These are phyloP conservation scores for Candida ponderosae DNA, from an alignment of 805 yeast species.

Conservation along the genomic window DNA sequence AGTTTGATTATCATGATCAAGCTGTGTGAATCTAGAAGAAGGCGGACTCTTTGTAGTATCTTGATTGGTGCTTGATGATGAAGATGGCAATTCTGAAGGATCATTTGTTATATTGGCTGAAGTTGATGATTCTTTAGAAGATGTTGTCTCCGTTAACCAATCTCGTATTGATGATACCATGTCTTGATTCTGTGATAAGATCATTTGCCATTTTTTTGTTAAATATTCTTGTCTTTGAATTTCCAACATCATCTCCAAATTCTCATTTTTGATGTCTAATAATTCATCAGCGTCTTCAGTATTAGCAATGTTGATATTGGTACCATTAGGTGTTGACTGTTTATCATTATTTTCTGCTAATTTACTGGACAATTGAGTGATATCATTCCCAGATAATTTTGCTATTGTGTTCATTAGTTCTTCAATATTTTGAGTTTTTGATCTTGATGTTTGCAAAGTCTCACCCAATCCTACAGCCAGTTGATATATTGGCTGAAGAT, in stretches of 20 bases:
- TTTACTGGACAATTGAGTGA: not conserved
- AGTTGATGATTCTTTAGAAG: too few relatives aligned
- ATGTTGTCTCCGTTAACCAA: not conserved
- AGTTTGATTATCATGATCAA: too few relatives aligned
- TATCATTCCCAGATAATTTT: not conserved
- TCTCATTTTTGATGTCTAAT: slow-evolving; percentile 13
- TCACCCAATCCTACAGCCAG: slow-evolving; percentile 7
- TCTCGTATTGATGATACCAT: slow-evolving; percentile 15
- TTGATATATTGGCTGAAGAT: slow-evolving; percentile 12
- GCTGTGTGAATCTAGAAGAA: too few relatives aligned
- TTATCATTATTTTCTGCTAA: slow-evolving; percentile 1
- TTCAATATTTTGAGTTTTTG: slow-evolving; percentile 9
- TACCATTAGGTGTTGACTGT: slow-evolving; percentile 9
- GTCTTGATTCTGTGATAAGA: slow-evolving; percentile 21
- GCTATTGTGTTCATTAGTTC: slow-evolving; percentile 12
- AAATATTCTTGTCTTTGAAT: slow-evolving; percentile 27
- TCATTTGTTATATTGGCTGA: too few relatives aligned
- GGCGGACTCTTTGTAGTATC: too few relatives aligned
- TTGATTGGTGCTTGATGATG: too few relatives aligned
- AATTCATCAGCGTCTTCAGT: slow-evolving; percentile 6
- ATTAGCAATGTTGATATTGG: slow-evolving; percentile 3
- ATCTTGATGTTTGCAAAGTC: slow-evolving; percentile 8
- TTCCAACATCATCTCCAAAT: slow-evolving; percentile 18
- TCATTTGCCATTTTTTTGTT: slow-evolving; percentile 16
- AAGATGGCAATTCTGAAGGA: too few relatives aligned